phyloP scores from a whole-genome alignment of 306 rosid species.

The Castanopsis chinensis region DNA sequence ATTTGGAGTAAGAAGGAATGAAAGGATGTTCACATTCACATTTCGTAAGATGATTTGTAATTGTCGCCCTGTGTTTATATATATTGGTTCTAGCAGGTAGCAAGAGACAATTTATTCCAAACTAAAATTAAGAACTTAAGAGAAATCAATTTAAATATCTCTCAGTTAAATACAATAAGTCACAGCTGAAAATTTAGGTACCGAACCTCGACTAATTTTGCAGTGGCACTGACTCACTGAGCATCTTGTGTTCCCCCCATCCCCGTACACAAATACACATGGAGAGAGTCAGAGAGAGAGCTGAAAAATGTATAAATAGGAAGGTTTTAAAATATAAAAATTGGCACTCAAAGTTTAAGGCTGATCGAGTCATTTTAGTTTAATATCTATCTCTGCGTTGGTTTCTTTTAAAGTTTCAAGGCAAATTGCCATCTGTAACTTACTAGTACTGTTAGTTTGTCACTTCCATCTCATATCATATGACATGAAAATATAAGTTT shows the following conservation, averaged over 20 bases:
- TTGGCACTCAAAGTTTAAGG: not conserved
- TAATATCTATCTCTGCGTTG: not conserved
- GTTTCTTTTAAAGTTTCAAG: conserved; percentile 10
- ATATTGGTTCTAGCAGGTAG: too few relatives aligned
- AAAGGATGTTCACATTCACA: too few relatives aligned
- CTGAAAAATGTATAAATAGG: not conserved
- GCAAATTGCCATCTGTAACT: not conserved
- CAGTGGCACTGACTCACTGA: conserved; percentile 28
- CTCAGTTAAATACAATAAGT: conserved; percentile 27
- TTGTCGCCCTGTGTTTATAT: too few relatives aligned
- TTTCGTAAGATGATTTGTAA: too few relatives aligned
- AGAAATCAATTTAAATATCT: not conserved
- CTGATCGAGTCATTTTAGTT: not conserved
- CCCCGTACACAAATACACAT: not conserved
- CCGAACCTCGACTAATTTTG: conserved; percentile 47
- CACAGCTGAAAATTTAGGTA: conserved; percentile 36
- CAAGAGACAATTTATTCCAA: not conserved
- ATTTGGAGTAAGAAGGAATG: too few relatives aligned
- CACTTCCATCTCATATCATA: not conserved
- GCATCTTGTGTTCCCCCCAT: too few relatives aligned
- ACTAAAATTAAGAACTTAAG: not conserved
- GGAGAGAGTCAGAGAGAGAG: not conserved
- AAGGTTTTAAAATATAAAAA: not conserved
- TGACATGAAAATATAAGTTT: conserved; percentile 6
- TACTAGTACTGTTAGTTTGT: conserved; percentile 1